Base-by-base conservation (phyloP, 352 stramenopile genomes). In the Pythium aphanidermatum region DNA sequence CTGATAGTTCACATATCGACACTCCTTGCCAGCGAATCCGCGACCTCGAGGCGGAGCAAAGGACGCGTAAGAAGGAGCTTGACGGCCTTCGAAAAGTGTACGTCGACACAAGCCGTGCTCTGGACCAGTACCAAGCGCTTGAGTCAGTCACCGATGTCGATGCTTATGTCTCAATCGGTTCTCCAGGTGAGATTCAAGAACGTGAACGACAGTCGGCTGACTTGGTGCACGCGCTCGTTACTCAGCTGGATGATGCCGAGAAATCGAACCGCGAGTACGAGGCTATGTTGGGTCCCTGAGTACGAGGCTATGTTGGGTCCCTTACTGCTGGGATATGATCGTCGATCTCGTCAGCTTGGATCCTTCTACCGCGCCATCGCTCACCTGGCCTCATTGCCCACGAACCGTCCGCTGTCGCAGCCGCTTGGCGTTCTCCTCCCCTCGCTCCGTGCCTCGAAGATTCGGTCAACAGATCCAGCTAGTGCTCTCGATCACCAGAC, bases 271-370 rank as follows among this genome's bases (percentile, higher is more conserved):
- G 20, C 12, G 38, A 45, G 23, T 32, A 30, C 23, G 38, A 45
- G 12, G n/a, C n/a, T n/a, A n/a, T n/a, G 14, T 4, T 4, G 7
- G 38, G 4, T 32, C 4, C 38, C 23, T 17, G 38, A 45, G 25
- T 45, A 45, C 23, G 38, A 45, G 23, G 10, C 23, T 7, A 24
- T 45, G 6, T 4, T 45, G 23, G 38, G 38, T 32, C 38, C 23
- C 38, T 8, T 45, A 25, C 20, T 45, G 21, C 23, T 45, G 5
- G 38, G 38, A 4, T 45, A 23, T 16, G 38, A 45, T 32, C 38
- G 38, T 8, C 38, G 38, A 12, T 30, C 23, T 7, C 19, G 25
- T 30, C 38, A 45, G 38, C 38, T 45, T 6, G 38, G 25, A 20
- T 6, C 20, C 4, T 17, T 33, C 8, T 45, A 33, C 16, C 20